Base-by-base conservation (phyloP, 2,329 filamentous ascomycete genomes). In the Colletotrichum gloeosporioides region DNA sequence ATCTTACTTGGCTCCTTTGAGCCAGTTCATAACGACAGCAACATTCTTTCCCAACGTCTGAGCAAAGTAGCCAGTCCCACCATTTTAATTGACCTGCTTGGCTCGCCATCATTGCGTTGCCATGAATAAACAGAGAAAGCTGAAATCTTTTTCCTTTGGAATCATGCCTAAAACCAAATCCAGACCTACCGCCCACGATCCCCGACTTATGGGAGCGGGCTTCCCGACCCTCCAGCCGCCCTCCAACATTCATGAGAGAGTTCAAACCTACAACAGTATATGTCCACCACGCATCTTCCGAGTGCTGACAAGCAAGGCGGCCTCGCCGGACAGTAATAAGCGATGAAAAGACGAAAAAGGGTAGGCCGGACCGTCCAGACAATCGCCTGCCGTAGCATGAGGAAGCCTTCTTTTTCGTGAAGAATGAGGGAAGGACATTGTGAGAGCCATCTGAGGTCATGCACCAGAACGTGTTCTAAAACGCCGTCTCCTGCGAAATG, bases 401-500 rank as follows among this genome's bases (percentile, higher is more conserved):
- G 39, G 73, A 44, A 69, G 67, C 31, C 32, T 70, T 76, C 72
- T 73, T 75, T 76, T 77, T 71, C 65, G 65, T 64, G 65, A 57
- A 77, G 66, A 57, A 67, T 59, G 72, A 67, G 80, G 77, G 78
- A 81, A 82, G 66, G 78, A 74, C 69, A 80, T 85, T 87, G 86
- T 84, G 85, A 86, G 86, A 86, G 86, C 85, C 86, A 85, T 87
- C 84, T 87, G 84, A 85, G 59, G 85, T 87, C 86, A 88, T 89
- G 88, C 87, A 88, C 83, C 83, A 84, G 86, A 85, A 87, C 85
- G 82, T 87, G 85, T 85, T 89, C 88, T 88, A 87, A 86, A 86
- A 86, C 80, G 81, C 81, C 78, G 82, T 84, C 81, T 83, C 81
- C 82, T 79, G 79, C 80, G 81, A 82, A 83, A 81, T 84, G 82